phyloP scores from a whole-genome alignment of 164 flowering plant genomes.

The Platanus orientalis region DNA sequence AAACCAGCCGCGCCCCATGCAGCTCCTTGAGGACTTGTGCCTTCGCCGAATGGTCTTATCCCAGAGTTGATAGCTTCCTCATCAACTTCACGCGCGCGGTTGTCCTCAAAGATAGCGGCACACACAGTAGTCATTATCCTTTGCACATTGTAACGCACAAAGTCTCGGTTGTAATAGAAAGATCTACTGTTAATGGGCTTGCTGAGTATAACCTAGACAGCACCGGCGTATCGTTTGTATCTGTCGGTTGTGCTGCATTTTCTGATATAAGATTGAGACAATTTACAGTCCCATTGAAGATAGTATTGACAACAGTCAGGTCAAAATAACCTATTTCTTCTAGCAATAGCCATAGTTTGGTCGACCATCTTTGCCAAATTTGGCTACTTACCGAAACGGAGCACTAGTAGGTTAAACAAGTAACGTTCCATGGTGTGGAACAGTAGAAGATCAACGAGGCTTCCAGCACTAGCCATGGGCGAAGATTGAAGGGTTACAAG shows the following conservation, averaged over 20 bases:
- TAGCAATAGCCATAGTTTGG: constrained; percentile 10
- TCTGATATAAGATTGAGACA: constrained; percentile 5
- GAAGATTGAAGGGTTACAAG: too few relatives aligned
- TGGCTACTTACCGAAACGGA: constrained; percentile 4
- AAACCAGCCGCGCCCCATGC: not conserved
- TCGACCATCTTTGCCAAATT: constrained; percentile 11
- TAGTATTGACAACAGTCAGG: constrained; percentile 4
- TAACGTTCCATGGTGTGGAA: constrained; percentile 14
- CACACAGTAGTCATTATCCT: constrained; percentile 14
- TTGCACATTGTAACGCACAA: constrained; percentile 1
- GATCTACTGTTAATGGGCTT: constrained; percentile 12
- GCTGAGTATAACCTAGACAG: not conserved
- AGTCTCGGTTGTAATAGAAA: constrained; percentile 10
- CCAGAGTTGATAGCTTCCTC: not conserved
- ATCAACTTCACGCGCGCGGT: not conserved
- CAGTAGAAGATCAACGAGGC: constrained; percentile 1
- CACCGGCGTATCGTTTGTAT: not conserved
- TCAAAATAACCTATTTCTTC: constrained; percentile 15
- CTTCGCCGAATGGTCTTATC: not conserved
- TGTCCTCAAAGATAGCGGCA: too few relatives aligned
- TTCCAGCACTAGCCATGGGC: not conserved
- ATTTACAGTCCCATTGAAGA: constrained; percentile 4
- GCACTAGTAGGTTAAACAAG: constrained; percentile 11
- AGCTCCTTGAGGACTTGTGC: not conserved
- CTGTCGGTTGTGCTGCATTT: not conserved